Evolutionary conservation across 148 eudicot species (phyloP), one percentile per base, ranked within the genome.

Genomic region (Hydrangea macrophylla): DNA sequence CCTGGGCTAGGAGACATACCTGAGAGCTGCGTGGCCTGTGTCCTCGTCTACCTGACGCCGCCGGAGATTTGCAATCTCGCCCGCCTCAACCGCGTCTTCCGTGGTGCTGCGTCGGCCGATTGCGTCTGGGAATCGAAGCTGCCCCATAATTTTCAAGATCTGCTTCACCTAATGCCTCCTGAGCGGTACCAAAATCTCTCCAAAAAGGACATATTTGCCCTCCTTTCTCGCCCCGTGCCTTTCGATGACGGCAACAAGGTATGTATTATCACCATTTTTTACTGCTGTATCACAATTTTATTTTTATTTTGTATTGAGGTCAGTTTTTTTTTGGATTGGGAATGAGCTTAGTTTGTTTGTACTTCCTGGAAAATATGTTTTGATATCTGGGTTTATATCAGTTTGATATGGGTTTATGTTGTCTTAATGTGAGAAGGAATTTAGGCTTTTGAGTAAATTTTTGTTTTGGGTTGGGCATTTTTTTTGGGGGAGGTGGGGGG

Each of bases 61-160:
- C 94, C 95, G 54, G 92, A 93, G 79, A 93, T 93, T 32, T 93
- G 98, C 71, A 93, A 86, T 59, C 76, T 93, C 39, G 98, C 98
- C 0, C 81, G 92, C 11, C 90, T 93, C 35, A 93, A 93, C 39
- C 84, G 92, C 22, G 95, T 96, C 20, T 93, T 93, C 76, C 96
- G 95, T 42, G 89, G 92, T 6, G 96, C 98, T 12, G 96, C 98
- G 0, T 88, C 92, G 0, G 86, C 98, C 4, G 98, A 93, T 33
- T 79, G 85, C 51, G 96, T 93, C 6, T 93, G 98, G 98, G 87
- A 84, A 62, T 37, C 87, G 0, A 93, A 93, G 72, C 75, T 93
- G 23, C 98, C 98, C 0, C 28, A 69, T 0, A 93, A 90, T 77
- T 90, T 86, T 53, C 82, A 64, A 12, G 77, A 80, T 62, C 79